A percentile compares a stretch with the other conserved stretches of the same genome.
These are phyloP conservation scores for Phytophthora fragariaefolia DNA, from an alignment of 352 stramenopile genomes.

Conservation along the genomic window DNA sequence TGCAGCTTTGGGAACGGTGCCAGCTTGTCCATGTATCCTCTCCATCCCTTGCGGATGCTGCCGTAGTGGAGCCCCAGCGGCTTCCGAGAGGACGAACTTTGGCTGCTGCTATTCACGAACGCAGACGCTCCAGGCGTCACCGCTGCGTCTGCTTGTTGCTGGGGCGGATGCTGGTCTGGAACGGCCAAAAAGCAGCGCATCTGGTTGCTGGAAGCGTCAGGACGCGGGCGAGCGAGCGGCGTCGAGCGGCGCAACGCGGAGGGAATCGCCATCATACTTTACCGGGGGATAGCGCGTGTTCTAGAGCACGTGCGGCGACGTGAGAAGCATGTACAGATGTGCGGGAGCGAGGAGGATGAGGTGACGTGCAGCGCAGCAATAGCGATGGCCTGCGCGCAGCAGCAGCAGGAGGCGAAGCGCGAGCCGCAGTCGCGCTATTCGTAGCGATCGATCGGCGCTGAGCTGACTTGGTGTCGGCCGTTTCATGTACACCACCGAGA, in stretches of 20 bases:
- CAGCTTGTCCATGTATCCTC: constrained; percentile 51
- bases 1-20: constrained; percentile 52
- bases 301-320: constrained; percentile 6
- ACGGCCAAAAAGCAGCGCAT: constrained; percentile 13
- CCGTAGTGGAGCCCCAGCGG: constrained; percentile 43
- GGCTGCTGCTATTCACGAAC: constrained; percentile 21
- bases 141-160: constrained; percentile 28
- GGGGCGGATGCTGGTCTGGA: constrained; percentile 11
- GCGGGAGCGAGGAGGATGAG: background rate
- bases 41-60: constrained; percentile 70
- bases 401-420: constrained; percentile 9
- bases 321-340: constrained; percentile 20
- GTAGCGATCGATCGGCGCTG: constrained; percentile 22
- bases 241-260: constrained; percentile 14
- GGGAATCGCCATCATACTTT: constrained; percentile 26
- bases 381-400: background rate
- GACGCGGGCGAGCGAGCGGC: constrained; percentile 6
- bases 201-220: constrained; percentile 6
- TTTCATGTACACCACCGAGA: constrained; percentile 24
- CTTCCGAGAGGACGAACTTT: constrained; percentile 20
- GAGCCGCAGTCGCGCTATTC: constrained; percentile 4
- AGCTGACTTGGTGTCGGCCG: background rate
- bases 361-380: background rate
- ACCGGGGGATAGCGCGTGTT: background rate
- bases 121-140: constrained; percentile 28